A percentile compares a stretch with the other conserved stretches of the same genome.
Evolutionary conservation across 805 yeast genomes (phyloP).

Genomic region (Soucietia sequanensis): DNA sequence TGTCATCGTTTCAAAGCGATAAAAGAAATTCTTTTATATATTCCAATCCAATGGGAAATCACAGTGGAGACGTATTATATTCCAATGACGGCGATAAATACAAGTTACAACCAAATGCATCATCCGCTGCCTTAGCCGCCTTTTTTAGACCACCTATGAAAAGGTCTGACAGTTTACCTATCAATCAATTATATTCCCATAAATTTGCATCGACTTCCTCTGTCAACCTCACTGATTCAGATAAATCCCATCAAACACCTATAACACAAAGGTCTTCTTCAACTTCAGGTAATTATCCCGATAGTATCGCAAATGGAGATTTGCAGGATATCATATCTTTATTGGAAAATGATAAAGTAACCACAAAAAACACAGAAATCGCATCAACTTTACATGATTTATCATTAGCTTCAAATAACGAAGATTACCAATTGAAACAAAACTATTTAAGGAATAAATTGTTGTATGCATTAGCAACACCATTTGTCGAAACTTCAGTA

Average conservation of each 20-base stretch:
- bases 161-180: slow-evolving; percentile 39
- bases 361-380: slow-evolving; percentile 31
- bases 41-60: slow-evolving; percentile 11
- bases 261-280: background rate
- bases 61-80: slow-evolving; percentile 13
- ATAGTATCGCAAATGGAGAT: slow-evolving; percentile 34
- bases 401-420: slow-evolving; percentile 43
- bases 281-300: slow-evolving; percentile 5
- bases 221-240: background rate
- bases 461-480: slow-evolving; percentile 65
- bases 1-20: background rate
- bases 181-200: slow-evolving; percentile 13
- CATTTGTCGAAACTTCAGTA: slow-evolving; percentile 49
- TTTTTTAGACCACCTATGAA: slow-evolving; percentile 37
- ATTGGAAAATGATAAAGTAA: slow-evolving; percentile 34
- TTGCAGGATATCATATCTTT: slow-evolving; percentile 49
- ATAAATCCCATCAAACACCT: background rate
- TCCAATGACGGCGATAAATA: slow-evolving; percentile 13
- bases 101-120: slow-evolving; percentile 41
- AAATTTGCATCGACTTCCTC: background rate
- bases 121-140: slow-evolving; percentile 48
- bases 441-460: slow-evolving; percentile 45
- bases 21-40: background rate
- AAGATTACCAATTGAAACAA: slow-evolving; percentile 32
- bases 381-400: slow-evolving; percentile 59